These are phyloP conservation scores for Ananas comosus DNA, from an alignment of 176 grass and related monocot genomes.

Conservation along the genomic window DNA sequence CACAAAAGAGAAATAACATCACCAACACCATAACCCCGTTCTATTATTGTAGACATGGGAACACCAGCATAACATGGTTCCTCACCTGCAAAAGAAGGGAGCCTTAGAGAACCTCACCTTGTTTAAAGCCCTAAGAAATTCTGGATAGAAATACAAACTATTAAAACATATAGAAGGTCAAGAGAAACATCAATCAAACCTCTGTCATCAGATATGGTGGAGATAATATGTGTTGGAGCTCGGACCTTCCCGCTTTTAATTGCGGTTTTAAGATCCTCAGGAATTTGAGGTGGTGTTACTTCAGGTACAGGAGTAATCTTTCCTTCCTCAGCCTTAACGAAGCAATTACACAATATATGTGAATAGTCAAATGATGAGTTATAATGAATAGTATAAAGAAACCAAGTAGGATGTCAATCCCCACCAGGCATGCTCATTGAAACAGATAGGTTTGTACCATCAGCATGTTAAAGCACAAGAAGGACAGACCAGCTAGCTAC, in stretches of 20 bases:
- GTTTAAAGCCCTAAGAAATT: not conserved
- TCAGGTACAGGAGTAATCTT: slow-evolving; percentile 74
- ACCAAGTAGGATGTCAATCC: not conserved
- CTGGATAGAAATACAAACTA: not conserved
- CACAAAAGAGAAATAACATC: slow-evolving; percentile 99
- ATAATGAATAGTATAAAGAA: not conserved
- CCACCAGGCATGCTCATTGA: not conserved
- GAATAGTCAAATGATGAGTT: not conserved
- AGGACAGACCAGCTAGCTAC: not conserved
- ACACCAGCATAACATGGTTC: slow-evolving; percentile 98
- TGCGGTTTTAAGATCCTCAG: slow-evolving; percentile 88
- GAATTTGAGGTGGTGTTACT: slow-evolving; percentile 82
- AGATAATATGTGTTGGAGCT: slow-evolving; percentile 96
- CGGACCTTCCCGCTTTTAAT: slow-evolving; percentile 99
- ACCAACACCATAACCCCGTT: slow-evolving; percentile 87
- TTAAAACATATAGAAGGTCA: slow-evolving; percentile 3
- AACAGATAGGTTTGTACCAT: not conserved
- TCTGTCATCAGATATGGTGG: slow-evolving; percentile 99
- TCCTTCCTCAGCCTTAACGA: slow-evolving; percentile 72
- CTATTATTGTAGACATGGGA: slow-evolving; percentile 96
- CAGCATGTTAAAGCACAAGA: not conserved
- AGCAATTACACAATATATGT: slow-evolving; percentile 3
- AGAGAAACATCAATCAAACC: slow-evolving; percentile 47
- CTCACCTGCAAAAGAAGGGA: slow-evolving; percentile 54
- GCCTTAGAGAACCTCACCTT: slow-evolving; percentile 15